A percentile compares a stretch with the other conserved stretches of the same genome.
Evolutionary conservation across 2,329 filamentous ascomycete species (phyloP).

Genomic region (Tolypocladium cylindrosporum): DNA sequence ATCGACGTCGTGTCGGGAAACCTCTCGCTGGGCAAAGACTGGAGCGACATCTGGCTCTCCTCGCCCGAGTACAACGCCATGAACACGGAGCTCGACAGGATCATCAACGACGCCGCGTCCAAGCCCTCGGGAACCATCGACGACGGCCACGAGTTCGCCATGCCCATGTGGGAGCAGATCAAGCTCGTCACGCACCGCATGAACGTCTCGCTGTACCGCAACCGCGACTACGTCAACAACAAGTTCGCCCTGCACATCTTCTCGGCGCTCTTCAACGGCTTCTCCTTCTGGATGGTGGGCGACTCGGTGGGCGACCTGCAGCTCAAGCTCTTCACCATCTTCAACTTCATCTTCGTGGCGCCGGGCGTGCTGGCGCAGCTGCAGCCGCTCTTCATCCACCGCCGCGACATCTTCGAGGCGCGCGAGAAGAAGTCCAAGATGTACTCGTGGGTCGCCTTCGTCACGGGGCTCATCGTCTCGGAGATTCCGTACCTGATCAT

Average conservation of each 20-base stretch:
- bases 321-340: slow-evolving; percentile 46
- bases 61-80: slow-evolving; percentile 49
- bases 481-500: slow-evolving; percentile 35
- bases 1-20: slow-evolving; percentile 47
- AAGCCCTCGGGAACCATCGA: slow-evolving; percentile 29
- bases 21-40: slow-evolving; percentile 40
- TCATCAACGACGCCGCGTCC: slow-evolving; percentile 44
- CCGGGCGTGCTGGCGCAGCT: slow-evolving; percentile 48
- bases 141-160: slow-evolving; percentile 62
- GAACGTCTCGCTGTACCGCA: slow-evolving; percentile 54
- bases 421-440: slow-evolving; percentile 53
- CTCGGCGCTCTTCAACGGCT: slow-evolving; percentile 49
- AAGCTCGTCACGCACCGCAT: slow-evolving; percentile 54
- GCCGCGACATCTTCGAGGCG: slow-evolving; percentile 46
- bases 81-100: slow-evolving; percentile 50
- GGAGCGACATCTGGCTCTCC: slow-evolving; percentile 61
- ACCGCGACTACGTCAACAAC: slow-evolving; percentile 56
- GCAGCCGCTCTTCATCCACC: slow-evolving; percentile 47
- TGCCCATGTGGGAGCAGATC: slow-evolving; percentile 52
- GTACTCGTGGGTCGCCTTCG: slow-evolving; percentile 50
- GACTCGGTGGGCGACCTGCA: slow-evolving; percentile 40
- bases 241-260: slow-evolving; percentile 48
- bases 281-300: slow-evolving; percentile 51
- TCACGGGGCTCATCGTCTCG: slow-evolving; percentile 38
- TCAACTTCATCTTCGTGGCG: slow-evolving; percentile 54